Evolutionary conservation across 805 yeast genomes (phyloP).

Genomic region (Saturnispora hagleri): DNA sequence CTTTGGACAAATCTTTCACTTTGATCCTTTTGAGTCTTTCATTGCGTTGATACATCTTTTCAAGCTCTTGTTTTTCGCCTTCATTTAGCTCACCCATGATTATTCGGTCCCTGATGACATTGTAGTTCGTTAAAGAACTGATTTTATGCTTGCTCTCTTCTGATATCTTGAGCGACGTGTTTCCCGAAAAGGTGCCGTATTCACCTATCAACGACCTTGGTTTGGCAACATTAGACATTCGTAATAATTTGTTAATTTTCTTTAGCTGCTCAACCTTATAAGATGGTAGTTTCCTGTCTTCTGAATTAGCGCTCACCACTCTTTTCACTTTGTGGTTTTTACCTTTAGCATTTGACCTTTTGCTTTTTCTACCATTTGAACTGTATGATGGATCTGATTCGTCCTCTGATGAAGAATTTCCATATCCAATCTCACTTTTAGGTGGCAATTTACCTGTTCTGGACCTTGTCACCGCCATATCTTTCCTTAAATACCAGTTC

Average conservation of each 20-base stretch:
- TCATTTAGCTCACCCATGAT: not conserved
- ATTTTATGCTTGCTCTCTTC: constrained; percentile 9
- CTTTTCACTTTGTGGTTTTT: not conserved
- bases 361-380: not conserved
- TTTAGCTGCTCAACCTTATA: constrained; percentile 14
- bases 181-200: not conserved
- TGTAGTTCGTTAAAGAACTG: constrained; percentile 13
- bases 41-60: constrained; percentile 3
- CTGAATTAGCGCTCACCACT: not conserved
- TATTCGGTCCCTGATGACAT: constrained; percentile 11
- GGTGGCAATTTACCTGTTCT: constrained; percentile 1
- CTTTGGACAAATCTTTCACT: constrained; percentile 7
- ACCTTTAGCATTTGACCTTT: not conserved
- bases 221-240: constrained; percentile 14
- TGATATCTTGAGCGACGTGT: not conserved
- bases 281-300: constrained; percentile 10
- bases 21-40: constrained; percentile 1
- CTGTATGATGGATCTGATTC: not conserved
- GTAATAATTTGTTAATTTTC: constrained; percentile 9
- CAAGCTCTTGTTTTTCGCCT: not conserved
- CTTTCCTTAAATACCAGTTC: not conserved
- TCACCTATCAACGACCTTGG: constrained; percentile 13
- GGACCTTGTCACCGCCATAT: constrained; percentile 1
- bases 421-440: not conserved
- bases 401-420: not conserved